Conservation (phyloP, 306 rosid genomes). For the Rosa multiflora region DNA sequence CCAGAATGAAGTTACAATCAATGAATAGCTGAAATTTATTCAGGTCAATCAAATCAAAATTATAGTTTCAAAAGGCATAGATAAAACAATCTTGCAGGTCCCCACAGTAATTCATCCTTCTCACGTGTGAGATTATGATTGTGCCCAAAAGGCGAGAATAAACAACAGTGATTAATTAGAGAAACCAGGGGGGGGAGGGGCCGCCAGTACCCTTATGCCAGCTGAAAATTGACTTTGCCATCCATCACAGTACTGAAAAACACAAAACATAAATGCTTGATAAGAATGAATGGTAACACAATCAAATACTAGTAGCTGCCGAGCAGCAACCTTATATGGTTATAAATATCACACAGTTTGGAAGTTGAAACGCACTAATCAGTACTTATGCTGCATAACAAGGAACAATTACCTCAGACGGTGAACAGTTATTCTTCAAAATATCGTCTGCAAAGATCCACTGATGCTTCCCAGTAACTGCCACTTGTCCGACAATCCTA, state of each 20-base stretch:
- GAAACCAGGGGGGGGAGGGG: conserved; percentile 4
- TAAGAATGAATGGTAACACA: conserved; percentile 27
- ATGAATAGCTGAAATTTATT: neutral
- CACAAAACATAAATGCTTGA: conserved; percentile 17
- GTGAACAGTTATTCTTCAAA: conserved; percentile 45
- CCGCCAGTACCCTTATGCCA: conserved; percentile 70
- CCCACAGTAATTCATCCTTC: neutral
- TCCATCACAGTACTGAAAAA: conserved; percentile 65
- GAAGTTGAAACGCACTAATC: conserved; percentile 5
- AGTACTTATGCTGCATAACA: conserved; percentile 24
- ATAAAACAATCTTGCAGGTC: conserved; percentile 6
- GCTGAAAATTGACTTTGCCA: conserved; percentile 90
- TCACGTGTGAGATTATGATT: neutral
- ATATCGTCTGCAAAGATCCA: conserved; percentile 86
- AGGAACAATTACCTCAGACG: conserved; percentile 57
- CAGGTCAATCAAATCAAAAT: neutral
- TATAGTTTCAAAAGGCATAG: neutral
- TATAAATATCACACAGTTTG: neutral
- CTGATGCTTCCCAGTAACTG: conserved; percentile 78
- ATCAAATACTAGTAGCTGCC: conserved; percentile 1
- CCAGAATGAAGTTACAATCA: neutral
- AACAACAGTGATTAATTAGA: neutral
- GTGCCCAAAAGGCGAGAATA: neutral
- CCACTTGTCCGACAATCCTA: conserved; percentile 94
- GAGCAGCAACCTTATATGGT: neutral